Conservation (phyloP, 768 basidiomycete genomes). For the Lentinula detonsa region DNA sequence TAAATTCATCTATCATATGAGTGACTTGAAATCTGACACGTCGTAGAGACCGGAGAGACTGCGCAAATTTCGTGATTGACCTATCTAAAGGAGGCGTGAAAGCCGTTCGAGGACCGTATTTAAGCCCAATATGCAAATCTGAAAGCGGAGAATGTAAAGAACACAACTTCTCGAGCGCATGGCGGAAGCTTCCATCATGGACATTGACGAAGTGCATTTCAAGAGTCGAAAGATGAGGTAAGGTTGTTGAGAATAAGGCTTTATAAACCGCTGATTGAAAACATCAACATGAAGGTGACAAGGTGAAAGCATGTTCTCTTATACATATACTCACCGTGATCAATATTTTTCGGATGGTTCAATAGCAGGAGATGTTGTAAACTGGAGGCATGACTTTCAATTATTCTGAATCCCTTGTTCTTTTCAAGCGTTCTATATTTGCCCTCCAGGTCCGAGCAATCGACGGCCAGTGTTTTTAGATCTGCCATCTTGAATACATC, state of each 20-base stretch:
- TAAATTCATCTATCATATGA: not conserved
- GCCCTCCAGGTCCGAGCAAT: not conserved
- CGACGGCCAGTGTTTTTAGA: not conserved
- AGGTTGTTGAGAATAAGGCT: not conserved
- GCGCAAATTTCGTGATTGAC: not conserved
- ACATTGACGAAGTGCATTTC: not conserved
- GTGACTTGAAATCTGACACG: not conserved
- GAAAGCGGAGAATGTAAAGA: not conserved
- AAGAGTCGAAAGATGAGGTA: not conserved
- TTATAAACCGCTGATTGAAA: not conserved
- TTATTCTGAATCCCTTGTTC: not conserved
- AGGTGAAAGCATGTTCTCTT: not conserved
- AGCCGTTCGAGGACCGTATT: not conserved
- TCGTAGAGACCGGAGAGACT: not conserved
- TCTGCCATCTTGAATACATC: not conserved
- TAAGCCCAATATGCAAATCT: not conserved
- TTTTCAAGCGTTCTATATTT: no score
- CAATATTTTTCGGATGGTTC: not conserved
- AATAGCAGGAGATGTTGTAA: not conserved
- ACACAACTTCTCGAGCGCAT: not conserved
- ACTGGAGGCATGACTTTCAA: not conserved
- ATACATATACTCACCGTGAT: not conserved
- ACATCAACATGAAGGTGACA: no score
- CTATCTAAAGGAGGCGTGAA: not conserved
- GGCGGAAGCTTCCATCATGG: not conserved